Evolutionary conservation across 441 rosid species (phyloP), one percentile per base, ranked within the genome.

Genomic region (Populus hybrid): DNA sequence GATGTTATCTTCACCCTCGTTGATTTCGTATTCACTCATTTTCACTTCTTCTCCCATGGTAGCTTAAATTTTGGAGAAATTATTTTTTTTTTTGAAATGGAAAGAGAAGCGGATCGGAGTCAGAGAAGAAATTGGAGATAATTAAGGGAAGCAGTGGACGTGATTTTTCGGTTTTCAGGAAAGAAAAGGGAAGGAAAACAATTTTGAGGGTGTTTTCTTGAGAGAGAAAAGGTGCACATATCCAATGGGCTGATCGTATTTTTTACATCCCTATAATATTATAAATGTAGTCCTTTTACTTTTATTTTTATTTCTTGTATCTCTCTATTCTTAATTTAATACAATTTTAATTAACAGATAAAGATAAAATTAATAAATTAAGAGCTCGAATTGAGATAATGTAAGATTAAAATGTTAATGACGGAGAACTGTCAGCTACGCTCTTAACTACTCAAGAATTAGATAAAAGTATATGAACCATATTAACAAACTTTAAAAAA

Each of bases 1-100:
- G 8, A 34, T 75, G 3, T 79, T 84, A 23, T 71, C 82, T 10
- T 26, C 70, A 9, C 70, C 50, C 3, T 40, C 84, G 78, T 76
- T 78, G 16, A 72, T 76, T 68, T 88, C 89, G 65, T 80, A 88
- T 4, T 91, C 94, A 61, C 75, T 89, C 91, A 86, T 93, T 85
- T 46, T 87, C 89, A 83, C 94, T 84, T 93, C 97, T 74, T 94
- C 95, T 10, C 97, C 98, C 96, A 91, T 88, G 69, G 80, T 38
- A 32, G 1, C 2, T 68, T 16, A 6, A 30, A 14, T 36, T 21
- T 18, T 30, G 20, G 24, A 63, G 38, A 74, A 11, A 21, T 5
- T 0, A 20, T 57, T 50, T 50, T 20, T 7, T 8, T n/a, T 61
- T 61, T 3, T 7, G 38, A 67, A 30, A 30, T 20, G n/a, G 38